Evolutionary conservation across 2,329 filamentous ascomycete species (phyloP), one percentile per base, ranked within the genome.

Genomic region (Hysterium pulicare): DNA sequence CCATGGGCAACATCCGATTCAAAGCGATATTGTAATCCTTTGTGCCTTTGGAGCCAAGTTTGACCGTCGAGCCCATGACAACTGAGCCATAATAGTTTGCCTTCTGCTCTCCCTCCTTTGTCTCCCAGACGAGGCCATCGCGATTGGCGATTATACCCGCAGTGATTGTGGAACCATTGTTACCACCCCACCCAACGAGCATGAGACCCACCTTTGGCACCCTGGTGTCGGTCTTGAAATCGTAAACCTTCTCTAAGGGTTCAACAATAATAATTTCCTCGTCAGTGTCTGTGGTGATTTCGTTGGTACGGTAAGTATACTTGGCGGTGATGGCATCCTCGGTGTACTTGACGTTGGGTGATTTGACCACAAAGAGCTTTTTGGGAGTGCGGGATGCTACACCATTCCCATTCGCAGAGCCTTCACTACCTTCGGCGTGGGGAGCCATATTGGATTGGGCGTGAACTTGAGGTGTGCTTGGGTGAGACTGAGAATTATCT

Each of bases 11-110:
- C 59, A 97, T 79, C 67, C 91, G 82, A 66, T 91, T 88, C 77
- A 98, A 95, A 51, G 93, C 91, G 58, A 98, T 87, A 73, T 97
- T 95, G 73, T 98, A 82, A 64, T 98, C 93, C 71, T 86, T 79
- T 59, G 81, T 82, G 47, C 89, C 94, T 71, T 86, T 81, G 33
- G 85, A 87, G 44, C 93, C 93, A 48, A 98, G 84, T 81, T 97
- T 98, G 74, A 96, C 83, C 53, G 93, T 98, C 16, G 93, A 97
- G 51, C 85, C 80, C 93, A 98, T 97, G 71, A 97, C 82, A 58
- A 97, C 82, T 44, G 93, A 98, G 61, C 93, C 93, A 69, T 96
- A 98, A 81, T 97, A 98, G 75, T 98, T 98, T 71, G 93, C 86
- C 52, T 81, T 76, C 51, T 83, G 88, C 55, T 80, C 74, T 40